Base-by-base conservation (phyloP, 108 stramenopile species). In the Mediolabrus comicus region DNA sequence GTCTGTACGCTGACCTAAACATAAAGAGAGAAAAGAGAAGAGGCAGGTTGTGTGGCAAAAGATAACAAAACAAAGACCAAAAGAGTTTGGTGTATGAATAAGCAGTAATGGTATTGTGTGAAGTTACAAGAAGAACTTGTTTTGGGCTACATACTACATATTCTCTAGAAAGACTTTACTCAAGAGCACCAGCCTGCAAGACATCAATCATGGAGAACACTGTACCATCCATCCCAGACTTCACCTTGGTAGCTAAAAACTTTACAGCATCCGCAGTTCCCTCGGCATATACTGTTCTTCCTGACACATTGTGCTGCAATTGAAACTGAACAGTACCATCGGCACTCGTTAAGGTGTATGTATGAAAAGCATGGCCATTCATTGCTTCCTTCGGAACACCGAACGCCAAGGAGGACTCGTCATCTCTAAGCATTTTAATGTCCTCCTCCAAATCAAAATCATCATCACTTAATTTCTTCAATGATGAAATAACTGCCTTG, bases 181-280 rank as follows among this genome's bases (percentile, higher is more conserved):
- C 91, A 69, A 96, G 74, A 3, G 89, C 90, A 29, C 95, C 95
- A 35, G 79, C 87, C 75, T 89, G 80, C 25, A 96, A 67, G 0
- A 96, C 95, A 70, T 96, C 88, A 74, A 93, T 93, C 95, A 96
- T 96, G n/a, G 67, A 79, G 62, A 79, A 96, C 6, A 96, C 86
- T 58, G 75, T 88, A 5, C 87, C 92, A 39, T 87, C 87, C 53
- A 51, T 73, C 53, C 83, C 90, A 49, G 74, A 63, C 49, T 82
- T 53, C 5, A 95, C 70, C 69, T 93, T 87, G 49, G 74, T 83
- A 9, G 92, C 93, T 58, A 99, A 80, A 67, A 97, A 99, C 39
- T 92, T 88, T 46, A 99, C 93, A 32, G 97, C 98, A 74, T 99
- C 98, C 4, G 96, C 98, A 6, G 97, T 98, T 19, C 98, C 98